These are phyloP conservation scores for Fusarium torulosum DNA, from an alignment of 2,329 filamentous ascomycete species.

Conservation along the genomic window DNA sequence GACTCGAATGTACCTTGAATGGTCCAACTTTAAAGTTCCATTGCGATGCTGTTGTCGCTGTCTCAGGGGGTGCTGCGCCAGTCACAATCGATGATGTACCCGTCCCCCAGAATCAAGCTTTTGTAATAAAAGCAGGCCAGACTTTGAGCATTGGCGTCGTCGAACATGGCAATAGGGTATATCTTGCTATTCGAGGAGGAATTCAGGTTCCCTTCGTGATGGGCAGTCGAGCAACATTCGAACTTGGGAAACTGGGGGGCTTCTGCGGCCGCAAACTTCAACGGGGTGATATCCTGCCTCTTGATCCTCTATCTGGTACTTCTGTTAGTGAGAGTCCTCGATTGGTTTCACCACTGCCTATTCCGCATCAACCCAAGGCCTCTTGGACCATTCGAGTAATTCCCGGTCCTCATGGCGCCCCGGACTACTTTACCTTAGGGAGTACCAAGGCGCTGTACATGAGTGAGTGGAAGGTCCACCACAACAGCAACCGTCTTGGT, in stretches of 20 bases:
- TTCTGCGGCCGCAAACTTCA: conserved; percentile 52
- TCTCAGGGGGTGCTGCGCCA: conserved; percentile 50
- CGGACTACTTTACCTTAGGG: conserved; percentile 54
- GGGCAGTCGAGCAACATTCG: conserved; percentile 51
- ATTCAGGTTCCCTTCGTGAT: conserved; percentile 52
- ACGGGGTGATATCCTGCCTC: conserved; percentile 48
- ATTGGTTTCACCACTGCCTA: conserved; percentile 22
- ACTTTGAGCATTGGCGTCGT: conserved; percentile 45
- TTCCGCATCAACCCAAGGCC: conserved; percentile 45
- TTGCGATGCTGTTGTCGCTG: conserved; percentile 49
- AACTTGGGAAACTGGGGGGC: conserved; percentile 52
- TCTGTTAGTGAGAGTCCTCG: fast-evolving
- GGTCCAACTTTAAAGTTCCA: conserved; percentile 55
- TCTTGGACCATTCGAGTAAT: conserved; percentile 52
- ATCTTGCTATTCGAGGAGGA: conserved; percentile 53
- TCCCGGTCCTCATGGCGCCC: conserved; percentile 56
- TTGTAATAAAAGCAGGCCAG: conserved; percentile 46
- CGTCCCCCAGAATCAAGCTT: conserved; percentile 40
- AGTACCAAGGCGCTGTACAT: conserved; percentile 51
- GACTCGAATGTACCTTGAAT: conserved; percentile 53
- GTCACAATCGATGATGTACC: conserved; percentile 46
- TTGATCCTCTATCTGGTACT: conserved; percentile 15
- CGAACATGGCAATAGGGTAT: conserved; percentile 51
- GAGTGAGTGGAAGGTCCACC: conserved; percentile 54
- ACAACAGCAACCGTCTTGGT: conserved; percentile 58